Conservation (phyloP, 768 basidiomycete species). For the Exidia glandulosa region DNA sequence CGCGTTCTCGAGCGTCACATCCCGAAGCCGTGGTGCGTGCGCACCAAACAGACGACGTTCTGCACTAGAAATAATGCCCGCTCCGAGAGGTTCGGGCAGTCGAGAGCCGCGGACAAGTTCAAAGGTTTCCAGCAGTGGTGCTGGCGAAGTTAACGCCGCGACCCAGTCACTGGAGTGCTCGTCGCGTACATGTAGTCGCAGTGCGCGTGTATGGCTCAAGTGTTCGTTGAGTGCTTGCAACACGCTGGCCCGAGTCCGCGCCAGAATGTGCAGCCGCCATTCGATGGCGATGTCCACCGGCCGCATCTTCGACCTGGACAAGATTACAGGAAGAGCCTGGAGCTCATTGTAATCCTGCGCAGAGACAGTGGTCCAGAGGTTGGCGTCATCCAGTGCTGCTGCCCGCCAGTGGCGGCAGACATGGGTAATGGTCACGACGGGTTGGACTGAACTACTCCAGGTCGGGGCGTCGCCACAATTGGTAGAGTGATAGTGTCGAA, state of each 20-base stretch:
- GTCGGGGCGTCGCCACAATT: background rate
- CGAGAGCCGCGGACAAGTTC: background rate
- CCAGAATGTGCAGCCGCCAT: background rate
- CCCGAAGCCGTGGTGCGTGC: background rate
- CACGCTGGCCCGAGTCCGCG: background rate
- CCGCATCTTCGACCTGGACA: background rate
- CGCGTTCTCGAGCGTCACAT: background rate
- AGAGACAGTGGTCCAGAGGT: background rate
- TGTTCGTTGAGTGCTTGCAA: background rate
- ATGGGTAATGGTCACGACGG: background rate
- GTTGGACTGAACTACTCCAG: background rate
- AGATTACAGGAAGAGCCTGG: background rate
- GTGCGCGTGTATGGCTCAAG: background rate
- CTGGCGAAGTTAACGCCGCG: background rate
- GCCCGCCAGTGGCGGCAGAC: background rate
- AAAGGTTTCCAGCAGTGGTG: background rate
- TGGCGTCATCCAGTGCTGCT: background rate
- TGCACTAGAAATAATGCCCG: background rate
- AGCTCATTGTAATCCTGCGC: background rate
- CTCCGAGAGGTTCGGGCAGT: background rate
- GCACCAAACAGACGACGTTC: background rate
- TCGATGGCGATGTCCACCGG: background rate
- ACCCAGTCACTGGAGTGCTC: background rate
- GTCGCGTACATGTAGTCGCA: background rate
- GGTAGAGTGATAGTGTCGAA: background rate